phyloP scores from a whole-genome alignment of 2,329 filamentous ascomycete species.

The Fusarium torulosum region DNA sequence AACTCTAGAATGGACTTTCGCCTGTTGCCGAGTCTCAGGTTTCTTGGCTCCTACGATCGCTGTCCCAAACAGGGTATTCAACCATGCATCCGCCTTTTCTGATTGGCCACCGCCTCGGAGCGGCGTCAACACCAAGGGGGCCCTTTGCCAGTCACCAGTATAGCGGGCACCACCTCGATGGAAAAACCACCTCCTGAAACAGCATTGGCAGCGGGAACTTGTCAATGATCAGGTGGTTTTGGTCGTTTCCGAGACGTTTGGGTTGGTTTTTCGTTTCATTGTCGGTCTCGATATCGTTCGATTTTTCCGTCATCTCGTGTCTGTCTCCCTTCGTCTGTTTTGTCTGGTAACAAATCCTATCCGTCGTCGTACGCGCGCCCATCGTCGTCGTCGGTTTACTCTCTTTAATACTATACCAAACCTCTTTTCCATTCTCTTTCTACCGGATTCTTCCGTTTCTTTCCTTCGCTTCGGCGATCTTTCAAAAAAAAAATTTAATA shows the following conservation, averaged over 20 bases:
- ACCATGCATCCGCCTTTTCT: constrained; percentile 19
- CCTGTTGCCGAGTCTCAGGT: constrained; percentile 34
- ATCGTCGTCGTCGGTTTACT: constrained; percentile 7
- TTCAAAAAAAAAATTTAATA: too few species aligned
- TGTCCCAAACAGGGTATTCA: constrained; percentile 47
- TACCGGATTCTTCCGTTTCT: constrained; percentile 13
- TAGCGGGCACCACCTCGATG: constrained; percentile 26
- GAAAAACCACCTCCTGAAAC: constrained; percentile 50
- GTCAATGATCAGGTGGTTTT: constrained; percentile 46
- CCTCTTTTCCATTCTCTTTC: constrained; percentile 20
- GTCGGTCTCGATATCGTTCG: constrained; percentile 31
- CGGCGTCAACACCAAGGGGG: constrained; percentile 33
- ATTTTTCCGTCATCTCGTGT: constrained; percentile 27
- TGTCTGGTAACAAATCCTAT: constrained; percentile 8
- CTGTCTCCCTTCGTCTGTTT: not conserved
- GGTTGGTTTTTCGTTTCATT: constrained; percentile 45
- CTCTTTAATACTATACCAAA: constrained; percentile 33
- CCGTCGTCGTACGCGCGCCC: not conserved
- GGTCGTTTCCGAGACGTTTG: constrained; percentile 46
- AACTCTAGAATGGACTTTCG: constrained; percentile 35
- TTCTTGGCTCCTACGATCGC: constrained; percentile 37
- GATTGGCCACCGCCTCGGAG: constrained; percentile 45
- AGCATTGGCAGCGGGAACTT: constrained; percentile 39
- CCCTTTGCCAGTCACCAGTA: not conserved
- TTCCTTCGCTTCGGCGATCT: constrained; percentile 32